These are phyloP conservation scores for Dothideomycetes sp. DNA, from an alignment of 2,329 filamentous ascomycete genomes.

Conservation along the genomic window DNA sequence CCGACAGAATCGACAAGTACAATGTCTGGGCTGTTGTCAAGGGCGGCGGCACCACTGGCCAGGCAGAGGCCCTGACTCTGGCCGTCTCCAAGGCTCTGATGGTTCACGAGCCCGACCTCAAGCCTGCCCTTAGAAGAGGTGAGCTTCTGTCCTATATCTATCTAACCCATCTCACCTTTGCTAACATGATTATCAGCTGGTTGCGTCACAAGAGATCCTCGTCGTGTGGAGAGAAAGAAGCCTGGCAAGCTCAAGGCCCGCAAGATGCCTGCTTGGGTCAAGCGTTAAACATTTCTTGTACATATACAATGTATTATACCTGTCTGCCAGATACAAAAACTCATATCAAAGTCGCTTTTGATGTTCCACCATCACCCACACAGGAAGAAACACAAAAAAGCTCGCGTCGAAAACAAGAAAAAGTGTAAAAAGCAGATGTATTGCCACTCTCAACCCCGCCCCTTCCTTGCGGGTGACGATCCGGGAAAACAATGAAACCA, in stretches of 20 bases:
- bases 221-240: constrained; percentile 97
- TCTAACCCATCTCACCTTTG: no score
- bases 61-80: constrained; percentile 88
- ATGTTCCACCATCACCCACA: no score
- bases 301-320: background rate
- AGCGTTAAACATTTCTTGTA: constrained; percentile 43
- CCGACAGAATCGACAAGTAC: constrained; percentile 83
- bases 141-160: constrained; percentile 20
- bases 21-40: constrained; percentile 81
- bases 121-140: constrained; percentile 81
- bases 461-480: background rate
- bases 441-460: background rate
- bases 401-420: background rate
- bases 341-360: no score
- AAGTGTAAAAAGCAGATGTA: background rate
- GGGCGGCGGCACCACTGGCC: constrained; percentile 86
- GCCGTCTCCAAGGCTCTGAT: constrained; percentile 79
- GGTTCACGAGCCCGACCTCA: constrained; percentile 85
- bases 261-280: constrained; percentile 98
- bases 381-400: no score
- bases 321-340: no score
- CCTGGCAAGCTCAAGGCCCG: constrained; percentile 89
- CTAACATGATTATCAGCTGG: constrained; percentile 58
- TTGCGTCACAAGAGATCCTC: constrained; percentile 79
- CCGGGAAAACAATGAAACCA: background rate